Percentiles rank a stretch among this genome's conserved stretches.
These are phyloP conservation scores for Kwoniella sp. DNA, from an alignment of 768 basidiomycete species.

Conservation along the genomic window DNA sequence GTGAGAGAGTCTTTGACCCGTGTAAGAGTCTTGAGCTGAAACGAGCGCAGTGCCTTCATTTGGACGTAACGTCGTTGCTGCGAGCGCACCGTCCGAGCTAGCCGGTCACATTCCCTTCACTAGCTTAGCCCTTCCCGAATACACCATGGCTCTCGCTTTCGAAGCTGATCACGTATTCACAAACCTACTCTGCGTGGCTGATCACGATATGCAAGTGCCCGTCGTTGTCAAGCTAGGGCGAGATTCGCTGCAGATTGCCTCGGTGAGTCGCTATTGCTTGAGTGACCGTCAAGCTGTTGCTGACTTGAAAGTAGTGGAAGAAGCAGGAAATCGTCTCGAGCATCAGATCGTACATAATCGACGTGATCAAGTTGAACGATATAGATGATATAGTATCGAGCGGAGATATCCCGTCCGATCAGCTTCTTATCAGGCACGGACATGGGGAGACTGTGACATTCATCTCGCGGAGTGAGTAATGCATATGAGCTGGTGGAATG, in stretches of 20 bases:
- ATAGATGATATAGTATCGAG: slow-evolving; percentile 84
- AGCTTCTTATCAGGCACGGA: slow-evolving; percentile 32
- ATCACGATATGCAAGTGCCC: slow-evolving; percentile 65
- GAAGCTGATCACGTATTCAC: slow-evolving; percentile 40
- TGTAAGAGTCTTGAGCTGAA: not conserved
- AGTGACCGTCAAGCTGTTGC: not conserved
- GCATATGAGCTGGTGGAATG: not conserved
- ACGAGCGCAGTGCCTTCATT: slow-evolving; percentile 9
- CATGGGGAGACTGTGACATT: slow-evolving; percentile 31
- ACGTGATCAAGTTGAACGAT: slow-evolving; percentile 72
- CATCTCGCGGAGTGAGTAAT: slow-evolving; percentile 30
- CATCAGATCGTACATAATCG: slow-evolving; percentile 70
- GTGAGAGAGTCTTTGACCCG: slow-evolving; percentile 10
- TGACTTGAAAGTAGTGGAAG: slow-evolving; percentile 53
- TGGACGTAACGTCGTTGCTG: slow-evolving; percentile 30
- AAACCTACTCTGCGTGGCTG: slow-evolving; percentile 32
- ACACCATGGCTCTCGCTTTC: slow-evolving; percentile 38
- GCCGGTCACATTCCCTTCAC: slow-evolving; percentile 40
- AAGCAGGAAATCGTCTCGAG: slow-evolving; percentile 66
- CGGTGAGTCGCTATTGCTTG: slow-evolving; percentile 21
- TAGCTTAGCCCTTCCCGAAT: slow-evolving; percentile 32
- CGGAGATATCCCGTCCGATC: slow-evolving; percentile 53
- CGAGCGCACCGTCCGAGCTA: slow-evolving; percentile 33
- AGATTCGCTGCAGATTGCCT: slow-evolving; percentile 41
- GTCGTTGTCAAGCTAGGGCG: slow-evolving; percentile 58